A percentile compares a stretch with the other conserved stretches of the same genome.
These are phyloP conservation scores for Tilletia horrida DNA, from an alignment of 1,284 basidiomycete species.

Conservation along the genomic window DNA sequence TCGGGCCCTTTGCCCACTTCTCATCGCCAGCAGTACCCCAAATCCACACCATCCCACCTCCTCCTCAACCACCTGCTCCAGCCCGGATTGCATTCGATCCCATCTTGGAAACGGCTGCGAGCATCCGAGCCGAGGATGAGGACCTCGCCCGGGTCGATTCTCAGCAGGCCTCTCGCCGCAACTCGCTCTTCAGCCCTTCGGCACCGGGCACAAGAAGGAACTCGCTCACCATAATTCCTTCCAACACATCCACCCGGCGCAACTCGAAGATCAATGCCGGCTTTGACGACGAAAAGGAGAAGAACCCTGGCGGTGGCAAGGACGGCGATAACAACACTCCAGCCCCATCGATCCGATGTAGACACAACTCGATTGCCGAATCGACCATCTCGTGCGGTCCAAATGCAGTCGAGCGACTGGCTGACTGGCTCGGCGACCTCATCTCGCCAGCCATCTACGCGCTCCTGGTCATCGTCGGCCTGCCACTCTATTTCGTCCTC, in stretches of 20 bases:
- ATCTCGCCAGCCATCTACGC: slow-evolving; percentile 35
- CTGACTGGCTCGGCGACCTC: slow-evolving; percentile 27
- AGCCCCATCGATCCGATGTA: slow-evolving; percentile 3
- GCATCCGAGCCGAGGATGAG: slow-evolving; percentile 12
- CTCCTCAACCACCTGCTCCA: neutral
- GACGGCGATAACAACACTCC: neutral
- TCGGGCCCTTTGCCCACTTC: neutral
- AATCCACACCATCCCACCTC: neutral
- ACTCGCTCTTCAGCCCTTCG: slow-evolving; percentile 13
- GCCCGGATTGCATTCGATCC: slow-evolving; percentile 18
- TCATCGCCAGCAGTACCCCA: neutral
- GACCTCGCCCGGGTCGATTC: neutral
- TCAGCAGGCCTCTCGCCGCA: slow-evolving; percentile 2
- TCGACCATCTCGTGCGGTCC: slow-evolving; percentile 19
- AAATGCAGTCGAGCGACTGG: slow-evolving; percentile 40
- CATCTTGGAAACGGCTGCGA: slow-evolving; percentile 19
- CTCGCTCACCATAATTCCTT: slow-evolving; percentile 11
- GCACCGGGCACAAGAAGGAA: slow-evolving; percentile 14
- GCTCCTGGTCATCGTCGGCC: slow-evolving; percentile 33
- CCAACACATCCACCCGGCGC: neutral
- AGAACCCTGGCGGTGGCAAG: slow-evolving; percentile 8
- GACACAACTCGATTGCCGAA: slow-evolving; percentile 15
- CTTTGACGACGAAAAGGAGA: no score
- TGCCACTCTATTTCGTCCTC: slow-evolving; percentile 37
- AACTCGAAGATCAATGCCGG: neutral